Conservation (phyloP, 352 stramenopile species). For the Phytophthora multivora region DNA sequence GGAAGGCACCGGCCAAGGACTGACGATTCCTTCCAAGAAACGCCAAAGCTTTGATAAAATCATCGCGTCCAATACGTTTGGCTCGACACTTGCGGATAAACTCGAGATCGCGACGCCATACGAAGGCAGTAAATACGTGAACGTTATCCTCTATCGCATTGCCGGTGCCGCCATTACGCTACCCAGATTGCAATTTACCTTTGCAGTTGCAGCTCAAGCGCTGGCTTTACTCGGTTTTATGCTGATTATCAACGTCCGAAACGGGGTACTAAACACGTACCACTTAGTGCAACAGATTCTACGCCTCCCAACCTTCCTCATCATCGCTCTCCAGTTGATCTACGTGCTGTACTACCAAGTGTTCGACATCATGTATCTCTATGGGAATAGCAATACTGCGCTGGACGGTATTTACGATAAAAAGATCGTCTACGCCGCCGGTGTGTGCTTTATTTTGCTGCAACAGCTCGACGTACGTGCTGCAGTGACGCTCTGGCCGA, state of each 20-base stretch:
- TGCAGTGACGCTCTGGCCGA: slow-evolving; percentile 41
- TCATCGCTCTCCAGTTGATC: slow-evolving; percentile 42
- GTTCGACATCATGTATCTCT: slow-evolving; percentile 39
- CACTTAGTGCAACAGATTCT: slow-evolving; percentile 42
- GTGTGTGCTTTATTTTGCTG: slow-evolving; percentile 40
- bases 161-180: slow-evolving; percentile 31
- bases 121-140: slow-evolving; percentile 25
- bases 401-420: slow-evolving; percentile 24
- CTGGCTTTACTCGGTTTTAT: slow-evolving; percentile 38
- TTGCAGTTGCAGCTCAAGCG: slow-evolving; percentile 40
- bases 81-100: slow-evolving; percentile 36
- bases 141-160: slow-evolving; percentile 37
- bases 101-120: slow-evolving; percentile 34
- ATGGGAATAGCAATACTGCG: slow-evolving; percentile 20
- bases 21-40: slow-evolving; percentile 36
- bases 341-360: slow-evolving; percentile 55
- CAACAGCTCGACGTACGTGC: slow-evolving; percentile 43
- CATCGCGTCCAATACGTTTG: slow-evolving; percentile 38
- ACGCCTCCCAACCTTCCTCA: slow-evolving; percentile 39
- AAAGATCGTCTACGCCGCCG: slow-evolving; percentile 42
- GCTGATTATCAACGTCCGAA: slow-evolving; percentile 28
- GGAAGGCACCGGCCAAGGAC: slow-evolving; percentile 21
- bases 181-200: slow-evolving; percentile 41
- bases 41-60: slow-evolving; percentile 42
- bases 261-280: slow-evolving; percentile 32